A percentile compares a stretch with the other conserved stretches of the same genome.
These are phyloP conservation scores for Trichoderma koningiopsis DNA, from an alignment of 2,329 filamentous ascomycete genomes.

Conservation along the genomic window DNA sequence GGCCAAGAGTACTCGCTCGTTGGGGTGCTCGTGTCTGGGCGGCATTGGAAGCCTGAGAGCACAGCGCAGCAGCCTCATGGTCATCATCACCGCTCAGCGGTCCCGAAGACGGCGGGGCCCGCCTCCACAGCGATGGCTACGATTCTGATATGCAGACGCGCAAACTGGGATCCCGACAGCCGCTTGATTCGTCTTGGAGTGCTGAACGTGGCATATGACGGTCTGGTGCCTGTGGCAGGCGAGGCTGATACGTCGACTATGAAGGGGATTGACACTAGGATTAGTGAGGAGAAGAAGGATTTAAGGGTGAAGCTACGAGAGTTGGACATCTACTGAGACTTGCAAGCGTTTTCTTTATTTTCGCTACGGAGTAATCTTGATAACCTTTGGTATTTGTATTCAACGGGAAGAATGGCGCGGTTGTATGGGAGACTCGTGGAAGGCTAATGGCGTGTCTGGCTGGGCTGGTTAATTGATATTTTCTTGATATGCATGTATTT, in stretches of 20 bases:
- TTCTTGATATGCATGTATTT: neutral
- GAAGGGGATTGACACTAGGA: slow-evolving; percentile 35
- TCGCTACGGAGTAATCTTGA: neutral
- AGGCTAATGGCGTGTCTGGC: neutral
- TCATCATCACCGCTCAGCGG: neutral
- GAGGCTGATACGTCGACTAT: slow-evolving; percentile 34
- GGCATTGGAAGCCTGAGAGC: slow-evolving; percentile 33
- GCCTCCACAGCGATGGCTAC: slow-evolving; percentile 30
- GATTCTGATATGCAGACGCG: slow-evolving; percentile 36
- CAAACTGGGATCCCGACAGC: slow-evolving; percentile 34
- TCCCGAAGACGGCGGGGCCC: slow-evolving; percentile 13
- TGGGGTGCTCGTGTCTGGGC: slow-evolving; percentile 37
- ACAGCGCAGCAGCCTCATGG: neutral
- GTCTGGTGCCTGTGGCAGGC: slow-evolving; percentile 31
- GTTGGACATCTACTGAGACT: slow-evolving; percentile 40
- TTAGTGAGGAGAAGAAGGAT: slow-evolving; percentile 29
- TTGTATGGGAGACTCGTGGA: neutral
- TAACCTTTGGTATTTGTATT: neutral
- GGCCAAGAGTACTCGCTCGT: slow-evolving; percentile 32
- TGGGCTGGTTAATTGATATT: neutral
- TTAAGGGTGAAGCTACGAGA: slow-evolving; percentile 37
- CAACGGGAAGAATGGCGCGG: neutral
- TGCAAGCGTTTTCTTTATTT: neutral
- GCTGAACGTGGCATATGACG: slow-evolving; percentile 34
- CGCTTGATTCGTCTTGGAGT: slow-evolving; percentile 39